Percentiles rank a stretch among this genome's conserved stretches.
These are phyloP conservation scores for Pulicaria dysenterica DNA, from an alignment of 129 eudicot species.

Conservation along the genomic window DNA sequence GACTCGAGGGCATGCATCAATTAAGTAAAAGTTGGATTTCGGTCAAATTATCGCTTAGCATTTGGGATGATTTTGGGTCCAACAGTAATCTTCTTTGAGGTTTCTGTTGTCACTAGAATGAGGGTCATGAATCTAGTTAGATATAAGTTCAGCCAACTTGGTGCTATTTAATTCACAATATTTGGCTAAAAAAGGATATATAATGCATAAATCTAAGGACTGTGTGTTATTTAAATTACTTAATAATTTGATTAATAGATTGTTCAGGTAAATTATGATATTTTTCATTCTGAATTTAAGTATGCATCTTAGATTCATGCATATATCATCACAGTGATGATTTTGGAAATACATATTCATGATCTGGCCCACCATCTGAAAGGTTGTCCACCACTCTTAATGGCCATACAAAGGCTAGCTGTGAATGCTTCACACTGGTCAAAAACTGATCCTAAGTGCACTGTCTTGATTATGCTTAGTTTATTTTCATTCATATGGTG, in stretches of 20 bases:
- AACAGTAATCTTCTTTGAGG: too few species aligned
- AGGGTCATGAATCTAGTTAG: too few species aligned
- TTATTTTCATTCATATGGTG: conserved; percentile 18
- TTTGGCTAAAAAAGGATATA: background rate
- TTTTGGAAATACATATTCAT: conserved; percentile 32
- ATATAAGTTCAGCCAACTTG: background rate
- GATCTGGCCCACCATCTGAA: conserved; percentile 33
- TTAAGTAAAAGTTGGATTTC: too few species aligned
- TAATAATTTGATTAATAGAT: background rate
- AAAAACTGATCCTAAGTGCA: conserved; percentile 50
- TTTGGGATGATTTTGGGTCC: too few species aligned
- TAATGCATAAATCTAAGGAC: background rate
- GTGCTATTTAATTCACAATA: background rate
- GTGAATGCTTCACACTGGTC: conserved; percentile 76
- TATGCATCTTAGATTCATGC: conserved; percentile 53
- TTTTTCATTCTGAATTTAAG: conserved; percentile 35
- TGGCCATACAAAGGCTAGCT: conserved; percentile 70
- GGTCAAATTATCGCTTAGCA: too few species aligned
- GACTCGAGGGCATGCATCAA: too few species aligned
- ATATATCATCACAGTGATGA: conserved; percentile 11
- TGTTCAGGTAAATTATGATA: background rate
- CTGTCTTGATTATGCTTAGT: conserved; percentile 13
- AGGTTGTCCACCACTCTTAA: conserved; percentile 49
- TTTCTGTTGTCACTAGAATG: too few species aligned
- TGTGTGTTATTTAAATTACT: background rate